phyloP scores from a whole-genome alignment of 257 asterid species.

The Scutellaria barbata region DNA sequence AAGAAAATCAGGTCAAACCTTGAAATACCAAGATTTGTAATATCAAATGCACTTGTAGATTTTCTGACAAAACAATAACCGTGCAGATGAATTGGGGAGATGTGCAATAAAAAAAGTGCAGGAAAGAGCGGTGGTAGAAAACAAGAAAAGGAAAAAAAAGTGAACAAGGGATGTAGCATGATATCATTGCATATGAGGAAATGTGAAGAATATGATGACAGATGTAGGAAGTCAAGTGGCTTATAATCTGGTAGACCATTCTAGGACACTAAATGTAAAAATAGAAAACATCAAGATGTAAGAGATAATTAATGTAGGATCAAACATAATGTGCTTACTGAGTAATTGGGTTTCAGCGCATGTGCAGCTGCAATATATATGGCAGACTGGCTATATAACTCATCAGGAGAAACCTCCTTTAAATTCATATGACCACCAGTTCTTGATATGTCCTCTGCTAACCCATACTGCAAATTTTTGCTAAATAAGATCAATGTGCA shows the following conservation, averaged over 20 bases:
- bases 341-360: conserved; percentile 92
- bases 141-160: neutral
- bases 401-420: conserved; percentile 86
- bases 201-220: neutral
- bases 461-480: conserved; percentile 75
- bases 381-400: conserved; percentile 95
- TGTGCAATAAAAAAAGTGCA: conserved; percentile 10
- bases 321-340: conserved; percentile 55
- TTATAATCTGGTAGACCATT: conserved; percentile 16
- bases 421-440: conserved; percentile 71
- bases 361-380: conserved; percentile 98
- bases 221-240: neutral
- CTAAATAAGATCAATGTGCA: conserved; percentile 37
- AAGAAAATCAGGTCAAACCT: conserved; percentile 27
- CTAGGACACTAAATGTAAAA: neutral
- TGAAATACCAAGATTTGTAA: neutral
- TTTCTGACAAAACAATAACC: conserved; percentile 5
- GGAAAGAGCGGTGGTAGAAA: neutral
- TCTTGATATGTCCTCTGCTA: conserved; percentile 97
- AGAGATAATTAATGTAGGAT: conserved; percentile 10
- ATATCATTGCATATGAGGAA: neutral
- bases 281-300: conserved; percentile 29
- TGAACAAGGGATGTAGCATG: neutral
- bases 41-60: neutral
- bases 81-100: conserved; percentile 12